Evolutionary conservation across 257 asterid genomes (phyloP).

Genomic region (Lycium barbarum): DNA sequence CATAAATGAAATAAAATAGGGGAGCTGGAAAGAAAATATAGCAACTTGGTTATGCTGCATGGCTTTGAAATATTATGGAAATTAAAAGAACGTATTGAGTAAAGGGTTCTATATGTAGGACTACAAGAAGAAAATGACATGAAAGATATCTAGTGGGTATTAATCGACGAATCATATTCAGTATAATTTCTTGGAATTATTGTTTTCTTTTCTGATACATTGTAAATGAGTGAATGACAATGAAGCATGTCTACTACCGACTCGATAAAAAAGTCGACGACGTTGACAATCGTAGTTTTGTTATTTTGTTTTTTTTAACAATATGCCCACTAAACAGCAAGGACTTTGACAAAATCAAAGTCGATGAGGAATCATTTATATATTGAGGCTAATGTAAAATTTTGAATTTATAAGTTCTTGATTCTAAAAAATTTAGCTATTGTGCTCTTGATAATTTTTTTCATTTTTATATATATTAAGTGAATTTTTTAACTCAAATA

Average conservation of each 20-base stretch:
- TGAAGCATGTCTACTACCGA: neutral
- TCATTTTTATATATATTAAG: no score
- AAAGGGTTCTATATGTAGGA: neutral
- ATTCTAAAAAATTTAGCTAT: no score
- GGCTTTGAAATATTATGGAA: neutral
- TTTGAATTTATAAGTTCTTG: no score
- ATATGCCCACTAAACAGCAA: neutral
- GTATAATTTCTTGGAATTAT: neutral
- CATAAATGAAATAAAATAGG: slow-evolving; percentile 32
- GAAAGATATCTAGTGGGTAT: neutral
- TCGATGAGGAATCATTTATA: neutral
- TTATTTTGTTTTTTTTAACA: neutral
- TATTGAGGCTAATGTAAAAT: no score
- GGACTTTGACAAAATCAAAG: slow-evolving; percentile 5
- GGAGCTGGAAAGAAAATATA: slow-evolving; percentile 26
- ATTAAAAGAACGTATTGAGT: neutral
- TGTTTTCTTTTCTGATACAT: neutral
- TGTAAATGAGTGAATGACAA: neutral
- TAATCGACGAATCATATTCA: neutral
- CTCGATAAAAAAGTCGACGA: no score
- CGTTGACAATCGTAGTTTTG: neutral
- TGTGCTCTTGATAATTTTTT: no score
- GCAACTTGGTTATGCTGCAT: neutral
- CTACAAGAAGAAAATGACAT: neutral
- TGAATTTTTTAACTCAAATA: no score